Evolutionary conservation across 352 stramenopile genomes (phyloP).

Genomic region (Phytopythium litorale): DNA sequence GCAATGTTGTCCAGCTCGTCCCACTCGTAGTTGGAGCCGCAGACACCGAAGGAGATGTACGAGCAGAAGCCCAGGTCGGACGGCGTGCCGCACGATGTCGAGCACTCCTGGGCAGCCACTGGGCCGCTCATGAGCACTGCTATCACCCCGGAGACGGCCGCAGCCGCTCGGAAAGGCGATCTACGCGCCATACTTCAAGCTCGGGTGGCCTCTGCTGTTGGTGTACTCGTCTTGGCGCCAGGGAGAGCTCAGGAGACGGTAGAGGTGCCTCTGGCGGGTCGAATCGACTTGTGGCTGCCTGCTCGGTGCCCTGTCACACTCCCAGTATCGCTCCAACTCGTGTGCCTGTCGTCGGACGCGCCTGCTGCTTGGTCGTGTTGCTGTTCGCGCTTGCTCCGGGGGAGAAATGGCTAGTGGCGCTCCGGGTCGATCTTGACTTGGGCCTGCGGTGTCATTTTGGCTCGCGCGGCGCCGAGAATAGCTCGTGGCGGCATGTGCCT

Average conservation of each 20-base stretch:
- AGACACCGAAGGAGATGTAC: slow-evolving; percentile 74
- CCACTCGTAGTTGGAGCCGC: slow-evolving; percentile 49
- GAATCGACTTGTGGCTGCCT: not conserved
- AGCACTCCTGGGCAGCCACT: slow-evolving; percentile 44
- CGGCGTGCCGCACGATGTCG: slow-evolving; percentile 71
- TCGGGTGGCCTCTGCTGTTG: not conserved
- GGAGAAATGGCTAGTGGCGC: slow-evolving; percentile 8
- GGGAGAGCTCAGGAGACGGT: not conserved
- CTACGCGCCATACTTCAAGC: not conserved
- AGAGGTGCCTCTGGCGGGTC: not conserved
- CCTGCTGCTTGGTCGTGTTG: not conserved
- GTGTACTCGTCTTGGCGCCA: not conserved
- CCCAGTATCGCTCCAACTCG: not conserved
- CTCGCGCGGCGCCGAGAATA: not conserved
- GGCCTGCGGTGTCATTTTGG: not conserved
- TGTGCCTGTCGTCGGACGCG: not conserved
- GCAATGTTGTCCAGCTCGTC: slow-evolving; percentile 53
- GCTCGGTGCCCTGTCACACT: not conserved
- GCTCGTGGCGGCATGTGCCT: not conserved
- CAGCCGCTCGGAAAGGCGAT: not conserved
- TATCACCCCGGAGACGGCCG: not conserved
- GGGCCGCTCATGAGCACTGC: slow-evolving; percentile 8
- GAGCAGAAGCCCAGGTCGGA: slow-evolving; percentile 73
- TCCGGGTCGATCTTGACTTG: not conserved
- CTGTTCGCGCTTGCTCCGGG: slow-evolving; percentile 2